Evolutionary conservation across 2,329 filamentous ascomycete species (phyloP), one percentile per base, ranked within the genome.

Genomic region (Fusarium sp.): DNA sequence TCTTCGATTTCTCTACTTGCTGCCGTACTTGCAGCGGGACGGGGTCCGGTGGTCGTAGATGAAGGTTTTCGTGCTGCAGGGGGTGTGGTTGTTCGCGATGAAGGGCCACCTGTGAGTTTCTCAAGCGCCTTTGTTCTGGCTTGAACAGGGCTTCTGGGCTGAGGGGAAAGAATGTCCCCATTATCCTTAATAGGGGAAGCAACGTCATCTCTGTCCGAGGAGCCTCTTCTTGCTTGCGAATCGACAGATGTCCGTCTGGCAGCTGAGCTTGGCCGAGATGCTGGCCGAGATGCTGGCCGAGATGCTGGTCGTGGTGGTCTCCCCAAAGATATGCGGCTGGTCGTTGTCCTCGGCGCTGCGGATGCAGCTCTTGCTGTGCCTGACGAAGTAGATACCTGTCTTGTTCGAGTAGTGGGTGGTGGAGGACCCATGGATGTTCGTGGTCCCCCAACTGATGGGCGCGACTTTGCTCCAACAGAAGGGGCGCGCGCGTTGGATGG

Each of bases 1-100:
- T 97, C 94, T 74, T 98, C 95, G 25, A 95, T 90, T 77, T 97
- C 93, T 70, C 92, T 87, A 27, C 83, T 86, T 4, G 87, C 82
- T 2, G 87, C 85, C 12, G 88, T 86, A 63, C 82, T 84, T 7
- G 83, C 83, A 18, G 85, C 85, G 27, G 80, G 29, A 75, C 78
- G 73, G 21, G 76, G 73, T 18, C 80, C 70, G 38, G 79, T 73
- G 35, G 79, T 72, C 6, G 79, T 72, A 41, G 79, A 33, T 23
- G 66, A 46, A 25, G 79, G 70, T 44, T 78, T 80, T 48, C 74
- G 78, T 38, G 76, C 66, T 7, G 80, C 74, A 27, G 81, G 77
- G n/a, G 83, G 77, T 7, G 80, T 73, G 3, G 81, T 74, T 44
- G 76, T 52, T 60, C 70, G 49, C 57, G 79, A 76, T 37, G 80